Evolutionary conservation across 2,329 filamentous ascomycete species (phyloP).

Genomic region (Phialophora expanda): DNA sequence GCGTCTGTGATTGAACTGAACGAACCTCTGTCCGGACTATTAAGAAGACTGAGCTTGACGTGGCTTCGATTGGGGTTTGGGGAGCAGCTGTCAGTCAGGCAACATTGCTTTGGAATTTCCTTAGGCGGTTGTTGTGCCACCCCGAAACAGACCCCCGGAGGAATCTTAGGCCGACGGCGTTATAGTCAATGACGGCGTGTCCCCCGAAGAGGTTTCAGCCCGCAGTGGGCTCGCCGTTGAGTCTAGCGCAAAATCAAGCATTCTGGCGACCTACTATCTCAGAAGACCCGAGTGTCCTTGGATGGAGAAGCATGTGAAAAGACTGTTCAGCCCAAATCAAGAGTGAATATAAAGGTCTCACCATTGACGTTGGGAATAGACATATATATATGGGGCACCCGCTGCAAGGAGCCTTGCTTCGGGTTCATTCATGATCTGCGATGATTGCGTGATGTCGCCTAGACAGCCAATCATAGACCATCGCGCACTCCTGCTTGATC

Average conservation of each 20-base stretch:
- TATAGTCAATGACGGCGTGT: neutral
- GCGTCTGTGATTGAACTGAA: neutral
- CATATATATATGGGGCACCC: neutral
- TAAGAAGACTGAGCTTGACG: neutral
- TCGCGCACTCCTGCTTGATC: no score
- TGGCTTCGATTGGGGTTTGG: neutral
- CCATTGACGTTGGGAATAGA: neutral
- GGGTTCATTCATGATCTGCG: no score
- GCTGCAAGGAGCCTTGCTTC: no score
- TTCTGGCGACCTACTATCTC: neutral
- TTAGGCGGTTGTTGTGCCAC: neutral
- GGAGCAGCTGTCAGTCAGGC: neutral
- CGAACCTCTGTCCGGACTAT: neutral
- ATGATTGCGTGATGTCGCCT: no score
- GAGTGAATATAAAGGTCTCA: neutral
- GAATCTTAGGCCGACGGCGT: neutral
- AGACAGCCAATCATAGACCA: no score
- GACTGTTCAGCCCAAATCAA: neutral
- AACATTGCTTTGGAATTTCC: neutral
- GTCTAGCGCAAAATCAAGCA: neutral
- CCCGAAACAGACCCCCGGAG: neutral
- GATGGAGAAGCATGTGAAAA: neutral
- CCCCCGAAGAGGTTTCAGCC: neutral
- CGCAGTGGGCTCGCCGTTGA: neutral
- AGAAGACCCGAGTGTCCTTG: neutral